Evolutionary conservation across 2,329 filamentous ascomycete genomes (phyloP), one percentile per base, ranked within the genome.

Genomic region (Neofusicoccum sp.): DNA sequence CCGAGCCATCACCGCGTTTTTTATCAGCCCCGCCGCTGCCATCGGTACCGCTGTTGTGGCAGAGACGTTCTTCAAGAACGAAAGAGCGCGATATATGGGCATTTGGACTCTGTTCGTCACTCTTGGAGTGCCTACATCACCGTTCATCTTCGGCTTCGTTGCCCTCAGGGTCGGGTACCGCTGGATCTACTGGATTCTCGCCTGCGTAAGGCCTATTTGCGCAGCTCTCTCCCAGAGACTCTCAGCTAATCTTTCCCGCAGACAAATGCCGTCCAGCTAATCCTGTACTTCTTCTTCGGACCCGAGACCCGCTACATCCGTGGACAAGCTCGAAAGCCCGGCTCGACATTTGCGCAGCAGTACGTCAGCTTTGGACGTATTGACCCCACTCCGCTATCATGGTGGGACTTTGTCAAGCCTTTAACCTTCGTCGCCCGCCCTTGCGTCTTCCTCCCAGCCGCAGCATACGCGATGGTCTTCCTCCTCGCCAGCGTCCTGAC

Each of bases 121-220:
- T 0, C 61, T 83, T 11, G 81, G 80, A 34, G 76, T 80, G 24
- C 79, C 79, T 1, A 65, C 71, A 11, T 75, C 31, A 1, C 76
- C 76, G 0, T 73, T 78, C 60, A 69, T 76, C 65, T 70, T 75
- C 30, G 76, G 76, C 7, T 78, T 78, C 60, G 82, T 85, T 0
- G 77, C 80, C 0, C 72, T 80, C 60, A 76, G 80, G 7, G 78
- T 81, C 11, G 79, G 80, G 0, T 86, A 83, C 60, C 76, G 80
- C n/a, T 86, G 84, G 84, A 84, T 85, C 26, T 86, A 83, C 69
- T 86, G 80, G 78, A 77, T 81, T 20, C 70, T 86, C 16, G 81
- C 82, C 1, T 85, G 85, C 44, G 78, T 59, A 33, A 9, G 12
- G 33, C 11, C n/a, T 11, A 40, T 16, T 40, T 38, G 14, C 28